Percentiles rank a stretch among this genome's conserved stretches.
phyloP scores from a whole-genome alignment of 129 eudicot genomes.

The Smallanthus sonchifolius region DNA sequence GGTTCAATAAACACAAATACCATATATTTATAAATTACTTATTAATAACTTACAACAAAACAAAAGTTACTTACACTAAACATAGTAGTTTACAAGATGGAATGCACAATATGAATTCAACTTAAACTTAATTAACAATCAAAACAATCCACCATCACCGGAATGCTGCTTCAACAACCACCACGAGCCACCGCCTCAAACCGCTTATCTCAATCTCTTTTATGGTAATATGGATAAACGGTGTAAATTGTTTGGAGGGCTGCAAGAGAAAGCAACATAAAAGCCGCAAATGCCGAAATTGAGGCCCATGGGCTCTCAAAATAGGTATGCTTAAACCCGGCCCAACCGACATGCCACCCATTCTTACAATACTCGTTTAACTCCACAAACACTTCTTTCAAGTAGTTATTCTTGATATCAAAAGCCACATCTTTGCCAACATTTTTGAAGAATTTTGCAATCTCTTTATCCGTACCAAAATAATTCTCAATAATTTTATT shows the following conservation, averaged over 20 bases:
- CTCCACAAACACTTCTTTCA: conserved; percentile 14
- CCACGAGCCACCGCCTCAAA: neutral
- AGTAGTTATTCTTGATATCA: conserved; percentile 23
- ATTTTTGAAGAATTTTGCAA: conserved; percentile 20
- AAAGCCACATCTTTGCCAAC: conserved; percentile 34
- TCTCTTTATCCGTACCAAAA: conserved; percentile 31
- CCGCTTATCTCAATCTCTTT: neutral
- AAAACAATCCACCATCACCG: too few relatives aligned
- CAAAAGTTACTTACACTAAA: neutral
- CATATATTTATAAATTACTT: neutral
- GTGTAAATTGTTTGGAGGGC: conserved; percentile 24
- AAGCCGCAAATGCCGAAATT: conserved; percentile 26
- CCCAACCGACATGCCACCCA: conserved; percentile 30
- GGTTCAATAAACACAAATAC: too few relatives aligned
- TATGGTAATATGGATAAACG: neutral
- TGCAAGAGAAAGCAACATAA: conserved; percentile 14
- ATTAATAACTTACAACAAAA: neutral
- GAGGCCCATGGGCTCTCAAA: conserved; percentile 32
- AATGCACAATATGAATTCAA: neutral
- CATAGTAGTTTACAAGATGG: neutral
- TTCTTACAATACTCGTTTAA: conserved; percentile 22
- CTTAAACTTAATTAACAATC: neutral
- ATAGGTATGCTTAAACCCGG: conserved; percentile 33
- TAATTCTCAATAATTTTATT: conserved; percentile 31
- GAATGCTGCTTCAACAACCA: neutral